A percentile compares a stretch with the other conserved stretches of the same genome.
These are phyloP conservation scores for Psidium friedrichsthalianum DNA, from an alignment of 345 rosid species.

Conservation along the genomic window DNA sequence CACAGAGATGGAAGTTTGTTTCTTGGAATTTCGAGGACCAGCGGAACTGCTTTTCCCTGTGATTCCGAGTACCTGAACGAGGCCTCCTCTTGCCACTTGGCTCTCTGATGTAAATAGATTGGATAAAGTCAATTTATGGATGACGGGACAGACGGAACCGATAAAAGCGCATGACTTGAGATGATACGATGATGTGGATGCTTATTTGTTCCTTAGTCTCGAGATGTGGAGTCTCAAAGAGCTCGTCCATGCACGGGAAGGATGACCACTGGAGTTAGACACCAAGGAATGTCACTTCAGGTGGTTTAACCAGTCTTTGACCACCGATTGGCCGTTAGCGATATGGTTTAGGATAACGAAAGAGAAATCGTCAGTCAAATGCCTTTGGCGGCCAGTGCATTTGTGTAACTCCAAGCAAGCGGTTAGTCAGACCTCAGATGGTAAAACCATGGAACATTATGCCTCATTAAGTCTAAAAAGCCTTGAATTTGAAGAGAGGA, in stretches of 20 bases:
- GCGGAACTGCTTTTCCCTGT: not conserved
- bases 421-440: not conserved
- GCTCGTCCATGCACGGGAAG: not conserved
- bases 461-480: not conserved
- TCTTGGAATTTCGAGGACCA: not conserved
- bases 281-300: not conserved
- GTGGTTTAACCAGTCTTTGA: too few relatives aligned
- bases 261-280: not conserved
- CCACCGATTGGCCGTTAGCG: too few relatives aligned
- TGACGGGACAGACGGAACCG: not conserved
- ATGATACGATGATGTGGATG: not conserved
- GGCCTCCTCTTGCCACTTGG: not conserved
- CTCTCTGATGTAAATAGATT: not conserved
- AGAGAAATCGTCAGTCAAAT: not conserved
- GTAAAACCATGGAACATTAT: not conserved
- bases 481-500: not conserved
- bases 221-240: not conserved
- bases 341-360: not conserved
- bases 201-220: not conserved
- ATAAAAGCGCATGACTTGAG: not conserved
- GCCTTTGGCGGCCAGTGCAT: not conserved
- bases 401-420: not conserved
- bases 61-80: not conserved
- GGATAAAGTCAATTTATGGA: not conserved
- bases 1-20: too few relatives aligned